Conservation (phyloP, 164 flowering plant species). For the Dillenia suffruticosa region DNA sequence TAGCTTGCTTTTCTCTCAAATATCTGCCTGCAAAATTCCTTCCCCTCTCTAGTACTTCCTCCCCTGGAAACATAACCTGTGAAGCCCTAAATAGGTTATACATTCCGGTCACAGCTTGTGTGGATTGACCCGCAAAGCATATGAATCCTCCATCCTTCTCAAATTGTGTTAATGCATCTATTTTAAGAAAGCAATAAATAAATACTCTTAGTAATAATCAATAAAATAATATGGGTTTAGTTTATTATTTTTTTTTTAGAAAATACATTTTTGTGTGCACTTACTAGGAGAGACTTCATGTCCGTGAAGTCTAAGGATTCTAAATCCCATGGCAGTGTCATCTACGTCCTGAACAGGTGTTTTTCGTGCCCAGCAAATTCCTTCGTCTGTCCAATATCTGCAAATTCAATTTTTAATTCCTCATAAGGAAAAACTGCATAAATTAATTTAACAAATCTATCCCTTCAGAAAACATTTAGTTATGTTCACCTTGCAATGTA, state of each 20-base stretch:
- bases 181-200: background rate
- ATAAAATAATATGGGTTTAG: background rate
- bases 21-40: constrained; percentile 47
- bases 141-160: constrained; percentile 69
- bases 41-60: constrained; percentile 62
- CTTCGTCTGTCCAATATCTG: constrained; percentile 73
- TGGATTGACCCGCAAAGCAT: constrained; percentile 76
- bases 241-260: background rate
- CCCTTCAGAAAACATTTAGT: background rate
- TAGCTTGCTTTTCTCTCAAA: constrained; percentile 52
- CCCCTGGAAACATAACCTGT: constrained; percentile 65
- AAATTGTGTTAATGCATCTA: constrained; percentile 70
- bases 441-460: background rate
- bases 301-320: constrained; percentile 77
- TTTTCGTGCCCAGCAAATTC: constrained; percentile 90
- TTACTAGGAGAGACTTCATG: constrained; percentile 72
- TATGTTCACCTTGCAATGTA: constrained; percentile 49
- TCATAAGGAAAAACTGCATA: background rate
- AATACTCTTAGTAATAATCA: background rate
- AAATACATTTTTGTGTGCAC: background rate
- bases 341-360: constrained; percentile 67
- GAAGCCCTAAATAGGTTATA: constrained; percentile 75
- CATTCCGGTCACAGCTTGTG: constrained; percentile 78
- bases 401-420: background rate
- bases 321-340: constrained; percentile 91